phyloP scores from a whole-genome alignment of 1,284 basidiomycete genomes.

The Bondarzewia mesenterica region DNA sequence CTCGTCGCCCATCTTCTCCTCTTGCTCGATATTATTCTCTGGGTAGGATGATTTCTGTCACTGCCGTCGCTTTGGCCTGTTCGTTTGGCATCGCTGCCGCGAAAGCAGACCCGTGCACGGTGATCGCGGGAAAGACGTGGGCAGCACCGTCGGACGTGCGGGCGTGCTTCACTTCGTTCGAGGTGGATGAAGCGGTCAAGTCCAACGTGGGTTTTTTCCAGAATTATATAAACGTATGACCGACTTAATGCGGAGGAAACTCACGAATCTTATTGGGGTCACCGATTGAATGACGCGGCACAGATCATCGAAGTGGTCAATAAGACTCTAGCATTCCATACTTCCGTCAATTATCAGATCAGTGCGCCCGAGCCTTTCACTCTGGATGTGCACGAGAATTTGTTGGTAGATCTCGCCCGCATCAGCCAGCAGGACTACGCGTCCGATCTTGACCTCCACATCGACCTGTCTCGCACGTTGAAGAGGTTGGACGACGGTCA shows the following conservation, averaged over 20 bases:
- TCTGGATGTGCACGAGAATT: constrained; percentile 47
- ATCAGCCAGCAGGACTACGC: constrained; percentile 35
- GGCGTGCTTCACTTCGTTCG: constrained; percentile 39
- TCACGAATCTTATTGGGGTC: too few relatives aligned
- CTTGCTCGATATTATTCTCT: background rate
- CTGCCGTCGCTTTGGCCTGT: background rate
- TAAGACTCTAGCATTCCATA: constrained; percentile 53
- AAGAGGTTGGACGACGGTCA: constrained; percentile 53
- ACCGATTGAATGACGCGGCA: background rate
- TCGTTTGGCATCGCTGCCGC: background rate
- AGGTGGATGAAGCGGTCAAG: constrained; percentile 34
- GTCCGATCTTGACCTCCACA: constrained; percentile 46
- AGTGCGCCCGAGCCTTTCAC: constrained; percentile 45
- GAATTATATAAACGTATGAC: background rate
- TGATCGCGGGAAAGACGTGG: constrained; percentile 45
- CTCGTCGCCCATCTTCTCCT: background rate
- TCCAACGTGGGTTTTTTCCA: constrained; percentile 31
- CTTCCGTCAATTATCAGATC: constrained; percentile 50
- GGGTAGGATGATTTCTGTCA: background rate
- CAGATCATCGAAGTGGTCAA: constrained; percentile 50
- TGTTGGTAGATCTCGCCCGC: constrained; percentile 39
- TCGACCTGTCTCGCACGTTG: constrained; percentile 44
- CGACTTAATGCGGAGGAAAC: constrained; percentile 7
- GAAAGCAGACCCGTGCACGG: constrained; percentile 36
- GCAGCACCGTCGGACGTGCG: constrained; percentile 41